These are phyloP conservation scores for Rhodamnia rubescens DNA, from an alignment of 345 rosid genomes.

Conservation along the genomic window DNA sequence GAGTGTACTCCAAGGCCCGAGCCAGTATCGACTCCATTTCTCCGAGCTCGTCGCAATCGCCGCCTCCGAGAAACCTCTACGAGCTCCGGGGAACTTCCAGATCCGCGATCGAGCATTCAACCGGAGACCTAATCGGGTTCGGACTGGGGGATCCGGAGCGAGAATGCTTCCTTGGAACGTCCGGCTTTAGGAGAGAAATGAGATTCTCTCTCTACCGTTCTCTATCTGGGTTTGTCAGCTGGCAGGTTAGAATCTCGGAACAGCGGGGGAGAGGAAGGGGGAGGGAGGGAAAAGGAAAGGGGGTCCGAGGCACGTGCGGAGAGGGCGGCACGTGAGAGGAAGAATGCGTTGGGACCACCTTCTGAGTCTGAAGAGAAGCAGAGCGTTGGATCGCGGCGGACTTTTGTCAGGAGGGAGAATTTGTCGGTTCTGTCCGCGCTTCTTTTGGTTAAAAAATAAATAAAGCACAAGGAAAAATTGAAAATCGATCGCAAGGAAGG, in stretches of 20 bases:
- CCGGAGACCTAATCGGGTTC: neutral
- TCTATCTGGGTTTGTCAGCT: neutral
- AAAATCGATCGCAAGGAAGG: neutral
- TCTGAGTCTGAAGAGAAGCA: neutral
- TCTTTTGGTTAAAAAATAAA: neutral
- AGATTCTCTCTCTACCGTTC: neutral
- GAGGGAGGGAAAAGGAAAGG: neutral
- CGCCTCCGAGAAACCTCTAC: neutral
- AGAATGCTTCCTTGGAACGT: neutral
- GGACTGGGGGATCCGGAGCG: neutral
- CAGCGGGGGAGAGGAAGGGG: neutral
- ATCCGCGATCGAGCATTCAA: neutral
- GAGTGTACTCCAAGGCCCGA: constrained; percentile 93
- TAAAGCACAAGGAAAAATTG: too few species aligned
- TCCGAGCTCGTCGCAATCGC: neutral
- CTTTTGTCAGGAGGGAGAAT: constrained; percentile 5
- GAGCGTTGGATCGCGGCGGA: neutral
- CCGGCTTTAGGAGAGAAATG: neutral
- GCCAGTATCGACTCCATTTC: constrained; percentile 94
- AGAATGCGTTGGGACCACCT: neutral
- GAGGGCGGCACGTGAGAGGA: constrained; percentile 5
- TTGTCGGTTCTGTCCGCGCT: constrained; percentile 1
- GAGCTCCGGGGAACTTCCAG: neutral
- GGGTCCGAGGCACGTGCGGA: constrained; percentile 13
- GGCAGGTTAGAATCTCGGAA: neutral